A percentile compares a stretch with the other conserved stretches of the same genome.
Conservation (phyloP, 2,329 filamentous ascomycete genomes). For the Aspergillus hortae region DNA sequence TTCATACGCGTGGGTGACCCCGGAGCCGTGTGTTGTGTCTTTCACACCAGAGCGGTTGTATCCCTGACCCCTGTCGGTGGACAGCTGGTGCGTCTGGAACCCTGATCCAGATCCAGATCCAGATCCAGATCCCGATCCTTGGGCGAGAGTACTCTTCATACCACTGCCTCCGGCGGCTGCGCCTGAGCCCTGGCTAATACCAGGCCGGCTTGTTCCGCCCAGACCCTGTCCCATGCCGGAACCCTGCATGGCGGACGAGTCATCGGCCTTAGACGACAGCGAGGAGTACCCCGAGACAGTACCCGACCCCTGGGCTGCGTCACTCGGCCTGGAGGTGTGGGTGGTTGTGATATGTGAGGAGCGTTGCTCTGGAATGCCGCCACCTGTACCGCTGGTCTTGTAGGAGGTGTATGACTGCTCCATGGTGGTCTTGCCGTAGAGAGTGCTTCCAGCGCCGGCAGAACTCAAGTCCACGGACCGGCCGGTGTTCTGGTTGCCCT, state of each 20-base stretch:
- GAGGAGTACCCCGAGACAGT: neutral
- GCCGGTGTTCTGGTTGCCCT: constrained; percentile 20
- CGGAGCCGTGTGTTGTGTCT: neutral
- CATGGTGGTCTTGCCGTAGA: neutral
- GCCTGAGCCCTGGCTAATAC: neutral
- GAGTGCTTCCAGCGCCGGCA: constrained; percentile 3
- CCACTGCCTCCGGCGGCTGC: neutral
- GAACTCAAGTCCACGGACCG: constrained; percentile 14
- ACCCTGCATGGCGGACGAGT: neutral
- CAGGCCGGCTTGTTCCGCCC: neutral
- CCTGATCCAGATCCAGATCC: neutral
- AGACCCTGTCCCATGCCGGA: neutral
- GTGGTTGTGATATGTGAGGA: neutral
- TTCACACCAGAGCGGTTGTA: neutral
- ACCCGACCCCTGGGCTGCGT: neutral
- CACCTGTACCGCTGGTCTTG: neutral
- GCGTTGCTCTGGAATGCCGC: neutral
- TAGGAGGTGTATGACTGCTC: neutral
- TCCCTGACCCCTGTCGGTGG: neutral
- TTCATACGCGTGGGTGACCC: too few relatives aligned
- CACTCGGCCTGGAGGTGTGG: neutral
- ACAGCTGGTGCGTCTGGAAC: neutral
- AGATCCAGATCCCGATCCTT: neutral
- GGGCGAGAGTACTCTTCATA: neutral
- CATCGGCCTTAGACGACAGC: neutral